Percentiles rank a stretch among this genome's conserved stretches.
Evolutionary conservation across 2,329 filamentous ascomycete genomes (phyloP).

Genomic region (Tolypocladium paradoxum): DNA sequence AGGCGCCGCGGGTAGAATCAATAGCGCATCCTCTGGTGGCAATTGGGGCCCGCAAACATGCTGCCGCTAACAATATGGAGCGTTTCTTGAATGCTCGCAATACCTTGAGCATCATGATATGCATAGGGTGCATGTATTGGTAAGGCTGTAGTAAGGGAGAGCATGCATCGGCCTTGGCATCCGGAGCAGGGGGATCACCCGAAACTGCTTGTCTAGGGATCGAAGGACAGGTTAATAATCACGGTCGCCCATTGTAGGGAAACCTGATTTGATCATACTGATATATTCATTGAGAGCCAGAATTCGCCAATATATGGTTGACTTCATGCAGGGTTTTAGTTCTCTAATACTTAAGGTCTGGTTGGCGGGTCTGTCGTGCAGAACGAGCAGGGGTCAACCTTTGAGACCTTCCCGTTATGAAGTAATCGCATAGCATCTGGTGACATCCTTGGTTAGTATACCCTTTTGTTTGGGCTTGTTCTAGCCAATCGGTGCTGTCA

Average conservation of each 20-base stretch:
- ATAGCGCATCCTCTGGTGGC: neutral
- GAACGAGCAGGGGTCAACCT: too few species aligned
- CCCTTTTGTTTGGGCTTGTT: too few species aligned
- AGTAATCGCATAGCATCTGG: too few species aligned
- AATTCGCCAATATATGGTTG: neutral
- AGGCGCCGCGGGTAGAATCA: too few species aligned
- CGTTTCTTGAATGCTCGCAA: neutral
- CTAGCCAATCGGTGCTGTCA: too few species aligned
- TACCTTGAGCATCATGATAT: neutral
- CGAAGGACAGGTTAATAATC: neutral
- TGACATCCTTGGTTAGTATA: too few species aligned
- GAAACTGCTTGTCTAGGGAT: too few species aligned
- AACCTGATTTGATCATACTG: neutral
- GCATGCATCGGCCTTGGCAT: neutral
- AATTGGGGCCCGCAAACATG: neutral
- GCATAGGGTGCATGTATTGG: neutral
- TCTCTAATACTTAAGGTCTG: too few species aligned
- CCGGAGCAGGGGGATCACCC: neutral
- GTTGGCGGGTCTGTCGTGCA: too few species aligned
- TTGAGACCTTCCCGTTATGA: too few species aligned
- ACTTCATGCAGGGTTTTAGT: neutral
- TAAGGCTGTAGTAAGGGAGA: neutral
- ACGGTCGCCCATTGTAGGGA: neutral
- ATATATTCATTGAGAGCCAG: neutral
- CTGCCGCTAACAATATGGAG: neutral